phyloP scores from a whole-genome alignment of 345 rosid species.

The Eucalyptus brandiana region DNA sequence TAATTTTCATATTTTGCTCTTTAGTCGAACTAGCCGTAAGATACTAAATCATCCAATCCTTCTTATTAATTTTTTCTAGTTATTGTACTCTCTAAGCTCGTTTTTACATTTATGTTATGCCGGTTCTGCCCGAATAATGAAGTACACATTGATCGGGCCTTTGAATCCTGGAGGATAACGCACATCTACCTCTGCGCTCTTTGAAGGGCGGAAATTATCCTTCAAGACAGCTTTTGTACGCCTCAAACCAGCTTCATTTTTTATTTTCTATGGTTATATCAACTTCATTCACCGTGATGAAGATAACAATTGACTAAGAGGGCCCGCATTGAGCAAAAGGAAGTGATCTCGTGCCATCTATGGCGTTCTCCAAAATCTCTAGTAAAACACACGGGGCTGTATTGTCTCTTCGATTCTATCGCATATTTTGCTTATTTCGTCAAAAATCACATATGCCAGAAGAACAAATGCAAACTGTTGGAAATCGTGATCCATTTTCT shows the following conservation, averaged over 20 bases:
- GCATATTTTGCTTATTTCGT: not conserved
- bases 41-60: not conserved
- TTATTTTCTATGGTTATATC: not conserved
- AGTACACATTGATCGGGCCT: not conserved
- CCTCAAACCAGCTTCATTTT: not conserved
- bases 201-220: not conserved
- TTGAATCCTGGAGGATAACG: not conserved
- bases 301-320: not conserved
- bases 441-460: not conserved
- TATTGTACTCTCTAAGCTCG: not conserved
- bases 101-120: not conserved
- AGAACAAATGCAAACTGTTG: not conserved
- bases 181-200: not conserved
- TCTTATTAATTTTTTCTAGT: not conserved
- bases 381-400: not conserved
- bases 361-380: not conserved
- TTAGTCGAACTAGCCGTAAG: not conserved
- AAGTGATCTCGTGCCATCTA: not conserved
- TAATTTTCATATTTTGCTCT: not conserved
- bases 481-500: not conserved
- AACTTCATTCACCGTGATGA: not conserved
- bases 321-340: not conserved
- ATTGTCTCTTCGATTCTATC: not conserved
- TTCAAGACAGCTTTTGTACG: not conserved
- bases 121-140: not conserved